Evolutionary conservation across 768 basidiomycete species (phyloP).

Genomic region (Leccinum disarticulatum): DNA sequence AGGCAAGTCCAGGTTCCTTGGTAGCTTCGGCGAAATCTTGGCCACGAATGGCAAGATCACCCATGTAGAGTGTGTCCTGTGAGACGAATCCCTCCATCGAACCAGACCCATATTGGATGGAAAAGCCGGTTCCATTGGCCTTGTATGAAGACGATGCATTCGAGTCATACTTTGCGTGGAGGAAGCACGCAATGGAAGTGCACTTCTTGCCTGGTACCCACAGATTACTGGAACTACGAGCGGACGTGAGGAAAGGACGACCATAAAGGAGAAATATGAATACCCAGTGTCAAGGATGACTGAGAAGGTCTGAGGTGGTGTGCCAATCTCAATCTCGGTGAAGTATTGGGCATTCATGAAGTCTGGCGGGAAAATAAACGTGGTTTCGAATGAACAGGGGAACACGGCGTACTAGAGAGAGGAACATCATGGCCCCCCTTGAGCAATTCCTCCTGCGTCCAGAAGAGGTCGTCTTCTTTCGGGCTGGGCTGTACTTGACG

Average conservation of each 20-base stretch:
- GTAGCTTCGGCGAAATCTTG: constrained; percentile 95
- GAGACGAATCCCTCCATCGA: constrained; percentile 97
- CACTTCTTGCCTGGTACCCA: constrained; percentile 88
- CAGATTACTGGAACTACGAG: constrained; percentile 79
- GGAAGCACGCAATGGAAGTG: constrained; percentile 89
- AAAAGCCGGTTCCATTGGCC: constrained; percentile 84
- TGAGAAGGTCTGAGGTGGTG: constrained; percentile 87
- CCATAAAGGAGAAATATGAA: neutral
- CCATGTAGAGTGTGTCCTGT: constrained; percentile 74
- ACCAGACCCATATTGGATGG: constrained; percentile 93
- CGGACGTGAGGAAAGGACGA: constrained; percentile 21
- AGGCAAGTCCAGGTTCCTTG: constrained; percentile 95
- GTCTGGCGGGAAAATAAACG: constrained; percentile 47
- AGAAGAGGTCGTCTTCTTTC: constrained; percentile 63
- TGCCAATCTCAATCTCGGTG: constrained; percentile 80
- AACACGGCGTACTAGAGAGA: constrained; percentile 55
- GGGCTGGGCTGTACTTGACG: constrained; percentile 53
- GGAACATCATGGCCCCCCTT: constrained; percentile 86
- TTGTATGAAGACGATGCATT: constrained; percentile 79
- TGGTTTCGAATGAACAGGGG: neutral
- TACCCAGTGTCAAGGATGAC: constrained; percentile 94
- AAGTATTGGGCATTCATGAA: constrained; percentile 99
- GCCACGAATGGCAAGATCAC: constrained; percentile 69
- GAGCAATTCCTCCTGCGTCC: constrained; percentile 72
- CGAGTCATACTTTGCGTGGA: constrained; percentile 91